Evolutionary conservation across 192 early-diverging fungal genomes (phyloP).

Genomic region (Dispira simplex): DNA sequence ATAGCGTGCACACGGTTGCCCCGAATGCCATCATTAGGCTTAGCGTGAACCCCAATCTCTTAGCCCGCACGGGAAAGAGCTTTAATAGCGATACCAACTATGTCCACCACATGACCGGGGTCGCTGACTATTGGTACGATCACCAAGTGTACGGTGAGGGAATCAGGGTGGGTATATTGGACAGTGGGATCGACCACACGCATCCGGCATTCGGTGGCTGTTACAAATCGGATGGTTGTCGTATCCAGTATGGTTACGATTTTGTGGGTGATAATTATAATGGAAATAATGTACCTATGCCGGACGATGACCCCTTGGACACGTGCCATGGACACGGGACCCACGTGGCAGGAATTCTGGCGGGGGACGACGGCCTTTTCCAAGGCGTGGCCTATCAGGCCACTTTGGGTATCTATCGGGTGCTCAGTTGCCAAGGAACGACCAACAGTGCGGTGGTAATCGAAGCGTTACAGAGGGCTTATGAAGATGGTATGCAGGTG

Average conservation of each 20-base stretch:
- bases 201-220: slow-evolving; percentile 30
- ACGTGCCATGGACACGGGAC: too few species aligned
- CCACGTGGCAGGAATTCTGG: too few species aligned
- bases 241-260: too few species aligned
- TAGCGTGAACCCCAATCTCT: too few species aligned
- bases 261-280: too few species aligned
- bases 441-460: slow-evolving; percentile 59
- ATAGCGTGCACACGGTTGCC: too few species aligned
- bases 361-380: slow-evolving; percentile 43
- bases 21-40: too few species aligned
- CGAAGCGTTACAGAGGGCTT: slow-evolving; percentile 58
- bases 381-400: slow-evolving; percentile 75
- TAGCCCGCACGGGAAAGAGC: too few species aligned
- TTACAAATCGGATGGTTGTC: slow-evolving; percentile 36
- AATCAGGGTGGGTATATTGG: slow-evolving; percentile 28
- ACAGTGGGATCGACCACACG: slow-evolving; percentile 32
- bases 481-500: slow-evolving; percentile 54
- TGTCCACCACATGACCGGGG: slow-evolving; percentile 33
- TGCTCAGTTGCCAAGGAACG: slow-evolving; percentile 60
- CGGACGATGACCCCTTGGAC: slow-evolving; percentile 36
- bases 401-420: slow-evolving; percentile 61
- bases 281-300: slow-evolving; percentile 19
- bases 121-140: slow-evolving; percentile 24
- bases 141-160: slow-evolving; percentile 29
- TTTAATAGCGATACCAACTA: too few species aligned